Evolutionary conservation across 345 rosid genomes (phyloP).

Genomic region (Ricinus communis): DNA sequence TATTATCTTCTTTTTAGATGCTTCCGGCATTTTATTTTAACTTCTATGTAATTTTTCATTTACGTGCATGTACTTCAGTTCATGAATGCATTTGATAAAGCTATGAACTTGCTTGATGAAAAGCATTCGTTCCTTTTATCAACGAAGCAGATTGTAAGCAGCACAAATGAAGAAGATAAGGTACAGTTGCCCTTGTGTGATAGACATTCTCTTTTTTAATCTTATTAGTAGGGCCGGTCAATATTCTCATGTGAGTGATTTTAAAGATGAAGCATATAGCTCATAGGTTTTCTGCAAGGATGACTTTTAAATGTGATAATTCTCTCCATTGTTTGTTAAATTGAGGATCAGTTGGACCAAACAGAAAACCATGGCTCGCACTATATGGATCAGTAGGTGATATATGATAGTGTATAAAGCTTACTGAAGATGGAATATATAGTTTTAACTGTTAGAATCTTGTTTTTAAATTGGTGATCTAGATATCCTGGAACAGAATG

Average conservation of each 20-base stretch:
- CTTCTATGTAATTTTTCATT: conserved; percentile 1
- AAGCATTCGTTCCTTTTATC: conserved; percentile 60
- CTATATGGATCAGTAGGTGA: background rate
- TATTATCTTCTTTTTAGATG: background rate
- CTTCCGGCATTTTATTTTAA: background rate
- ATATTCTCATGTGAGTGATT: background rate
- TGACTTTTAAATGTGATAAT: background rate
- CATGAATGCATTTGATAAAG: conserved; percentile 69
- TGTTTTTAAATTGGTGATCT: background rate
- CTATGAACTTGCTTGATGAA: conserved; percentile 73
- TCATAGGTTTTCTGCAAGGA: background rate
- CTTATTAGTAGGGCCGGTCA: background rate
- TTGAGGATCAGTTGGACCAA: background rate
- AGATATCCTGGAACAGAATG: background rate
- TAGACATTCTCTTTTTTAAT: background rate
- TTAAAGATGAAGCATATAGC: background rate
- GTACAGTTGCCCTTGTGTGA: conserved; percentile 29
- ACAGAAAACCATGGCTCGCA: background rate
- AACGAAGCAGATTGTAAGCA: conserved; percentile 69
- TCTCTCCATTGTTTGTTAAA: background rate
- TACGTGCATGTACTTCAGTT: conserved; percentile 42
- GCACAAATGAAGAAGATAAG: conserved; percentile 66
- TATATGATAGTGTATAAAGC: background rate
- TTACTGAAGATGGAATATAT: background rate
- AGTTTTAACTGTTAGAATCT: background rate